A percentile compares a stretch with the other conserved stretches of the same genome.
Conservation (phyloP, 2,329 filamentous ascomycete genomes). For the Alternaria atra region DNA sequence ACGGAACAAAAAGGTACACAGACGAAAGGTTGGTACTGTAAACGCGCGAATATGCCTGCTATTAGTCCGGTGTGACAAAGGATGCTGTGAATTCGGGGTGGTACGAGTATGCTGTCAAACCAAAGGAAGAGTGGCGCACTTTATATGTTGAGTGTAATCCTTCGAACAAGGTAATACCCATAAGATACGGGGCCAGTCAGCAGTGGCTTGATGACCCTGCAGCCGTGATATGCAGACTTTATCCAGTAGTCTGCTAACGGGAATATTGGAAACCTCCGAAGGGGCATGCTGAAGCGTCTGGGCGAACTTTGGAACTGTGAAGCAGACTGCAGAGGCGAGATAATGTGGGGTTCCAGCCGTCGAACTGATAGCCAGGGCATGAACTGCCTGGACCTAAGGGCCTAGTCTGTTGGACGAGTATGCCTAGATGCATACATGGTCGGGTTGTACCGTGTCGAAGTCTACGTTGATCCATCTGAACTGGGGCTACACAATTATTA, state of each 20-base stretch:
- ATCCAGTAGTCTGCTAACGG: conserved; percentile 10
- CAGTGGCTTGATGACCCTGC: conserved; percentile 16
- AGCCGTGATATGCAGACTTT: conserved; percentile 11
- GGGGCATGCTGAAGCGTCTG: conserved; percentile 4
- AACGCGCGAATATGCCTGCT: not conserved
- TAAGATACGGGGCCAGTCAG: conserved; percentile 6
- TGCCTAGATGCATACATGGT: conserved; percentile 16
- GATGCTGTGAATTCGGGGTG: not conserved
- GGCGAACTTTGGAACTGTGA: conserved; percentile 5
- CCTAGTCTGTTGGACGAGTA: conserved; percentile 9
- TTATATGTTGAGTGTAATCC: conserved; percentile 20
- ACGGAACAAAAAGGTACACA: not conserved
- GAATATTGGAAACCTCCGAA: not conserved
- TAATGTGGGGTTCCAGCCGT: conserved; percentile 6
- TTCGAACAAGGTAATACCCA: conserved; percentile 1
- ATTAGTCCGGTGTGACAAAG: not conserved
- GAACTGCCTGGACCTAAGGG: not conserved
- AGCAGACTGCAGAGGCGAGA: not conserved
- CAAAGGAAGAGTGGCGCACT: not conserved
- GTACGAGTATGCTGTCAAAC: not conserved
- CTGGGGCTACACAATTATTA: not conserved
- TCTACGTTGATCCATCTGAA: not conserved
- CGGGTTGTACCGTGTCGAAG: conserved; percentile 11
- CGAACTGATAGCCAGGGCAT: conserved; percentile 1
- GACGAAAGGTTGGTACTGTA: not conserved